Base-by-base conservation (phyloP, 2,329 filamentous ascomycete genomes). In the Colletotrichum sp. region DNA sequence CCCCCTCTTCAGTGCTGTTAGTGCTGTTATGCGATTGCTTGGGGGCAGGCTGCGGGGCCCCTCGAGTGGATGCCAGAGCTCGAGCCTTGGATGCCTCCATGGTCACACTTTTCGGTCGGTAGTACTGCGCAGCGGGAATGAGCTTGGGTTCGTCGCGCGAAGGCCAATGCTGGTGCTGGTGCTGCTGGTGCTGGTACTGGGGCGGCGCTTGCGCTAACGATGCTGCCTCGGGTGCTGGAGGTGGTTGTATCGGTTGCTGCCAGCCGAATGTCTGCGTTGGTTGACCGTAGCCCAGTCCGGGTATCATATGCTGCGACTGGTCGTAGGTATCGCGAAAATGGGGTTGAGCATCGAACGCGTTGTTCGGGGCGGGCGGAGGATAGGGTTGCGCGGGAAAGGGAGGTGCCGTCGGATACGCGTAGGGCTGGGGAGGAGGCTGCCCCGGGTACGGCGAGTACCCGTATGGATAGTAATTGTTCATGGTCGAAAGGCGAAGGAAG, bases 1-100 rank as follows among this genome's bases (percentile, higher is more conserved):
- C 95, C 18, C 94, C 94, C 80, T 97, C 95, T 80, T 97, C 78
- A 4, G 70, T 78, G 48, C 80, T 79, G 8, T 78, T 77, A 15
- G 61, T 28, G n/a, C 55, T 43, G 15, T 56, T 70, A 6, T 58
- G 18, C 15, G 24, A 26, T 18, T 52, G 65, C 28, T 62, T 70
- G 3, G 71, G n/a, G n/a, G 58, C 30, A 36, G 26, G 26, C 16
- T 43, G 56, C 8, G 61, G 30, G 24, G 18, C 32, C 18, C 16
- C 36, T 7, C 30, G 55, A n/a, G 64, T 66, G 7, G 28, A 24
- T 48, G 30, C 18, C 30, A 66, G n/a, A 61, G 60, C 9, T 38
- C 60, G 58, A 30, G 30, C 15, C 18, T 66, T 76, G 24, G 70
- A 64, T 34, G 55, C n/a, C 30, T 84, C 76, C 24, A 79, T 79